Evolutionary conservation across 441 rosid species (phyloP).

Genomic region (Manihot esculenta): DNA sequence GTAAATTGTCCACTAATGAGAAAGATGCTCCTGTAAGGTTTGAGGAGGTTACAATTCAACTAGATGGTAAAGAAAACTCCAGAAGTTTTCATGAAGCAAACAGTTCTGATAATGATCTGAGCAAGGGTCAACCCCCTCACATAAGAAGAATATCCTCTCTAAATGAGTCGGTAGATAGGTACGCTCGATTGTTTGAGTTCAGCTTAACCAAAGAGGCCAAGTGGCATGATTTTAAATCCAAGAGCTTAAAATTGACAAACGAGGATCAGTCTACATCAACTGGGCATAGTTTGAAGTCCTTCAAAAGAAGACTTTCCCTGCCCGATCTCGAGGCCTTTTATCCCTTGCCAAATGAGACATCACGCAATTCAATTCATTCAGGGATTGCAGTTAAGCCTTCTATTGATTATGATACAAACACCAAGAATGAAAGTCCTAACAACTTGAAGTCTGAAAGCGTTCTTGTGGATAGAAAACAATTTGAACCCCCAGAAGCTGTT

Average conservation of each 20-base stretch:
- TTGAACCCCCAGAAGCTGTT: slow-evolving; percentile 23
- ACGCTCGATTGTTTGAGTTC: slow-evolving; percentile 51
- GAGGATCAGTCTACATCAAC: slow-evolving; percentile 41
- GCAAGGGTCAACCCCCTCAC: slow-evolving; percentile 7
- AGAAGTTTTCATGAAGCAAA: slow-evolving; percentile 18
- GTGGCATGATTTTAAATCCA: slow-evolving; percentile 42
- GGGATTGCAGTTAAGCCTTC: slow-evolving; percentile 23
- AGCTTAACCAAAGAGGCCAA: slow-evolving; percentile 35
- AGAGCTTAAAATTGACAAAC: slow-evolving; percentile 55
- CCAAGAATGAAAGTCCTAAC: slow-evolving; percentile 7
- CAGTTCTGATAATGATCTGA: slow-evolving; percentile 23
- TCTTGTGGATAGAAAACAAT: slow-evolving; percentile 23
- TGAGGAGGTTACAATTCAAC: slow-evolving; percentile 10
- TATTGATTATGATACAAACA: not conserved
- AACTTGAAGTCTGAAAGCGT: slow-evolving; percentile 20
- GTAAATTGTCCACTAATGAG: slow-evolving; percentile 12
- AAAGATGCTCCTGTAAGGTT: slow-evolving; percentile 16
- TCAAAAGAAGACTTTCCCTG: slow-evolving; percentile 70
- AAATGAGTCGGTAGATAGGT: slow-evolving; percentile 54
- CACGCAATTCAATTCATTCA: slow-evolving; percentile 30
- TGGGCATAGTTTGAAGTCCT: slow-evolving; percentile 38
- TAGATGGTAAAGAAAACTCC: slow-evolving; percentile 26
- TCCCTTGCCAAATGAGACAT: slow-evolving; percentile 46
- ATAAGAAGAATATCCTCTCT: slow-evolving; percentile 46
- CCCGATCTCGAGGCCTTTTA: slow-evolving; percentile 64